Conservation (phyloP, 805 yeast species). For the Yarrowia sp. region DNA sequence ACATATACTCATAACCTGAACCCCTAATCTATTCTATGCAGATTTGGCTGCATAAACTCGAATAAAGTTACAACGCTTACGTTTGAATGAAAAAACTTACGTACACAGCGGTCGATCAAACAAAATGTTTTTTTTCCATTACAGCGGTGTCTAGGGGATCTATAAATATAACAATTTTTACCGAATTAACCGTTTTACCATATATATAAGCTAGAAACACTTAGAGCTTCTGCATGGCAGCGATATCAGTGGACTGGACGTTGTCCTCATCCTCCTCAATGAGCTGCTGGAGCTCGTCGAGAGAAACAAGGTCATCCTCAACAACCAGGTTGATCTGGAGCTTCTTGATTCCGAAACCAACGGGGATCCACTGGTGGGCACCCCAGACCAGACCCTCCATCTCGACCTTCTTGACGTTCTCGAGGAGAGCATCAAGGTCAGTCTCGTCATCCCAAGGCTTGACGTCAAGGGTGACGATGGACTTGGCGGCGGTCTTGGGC, state of each 20-base stretch:
- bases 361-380: conserved; percentile 92
- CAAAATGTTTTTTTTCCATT: too few species aligned
- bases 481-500: conserved; percentile 98
- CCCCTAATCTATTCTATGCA: too few species aligned
- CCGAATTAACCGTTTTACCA: conserved; percentile 25
- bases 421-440: conserved; percentile 81
- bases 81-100: too few species aligned
- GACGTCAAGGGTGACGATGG: conserved; percentile 92
- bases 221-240: conserved; percentile 98
- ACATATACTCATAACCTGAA: too few species aligned
- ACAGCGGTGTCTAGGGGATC: too few species aligned
- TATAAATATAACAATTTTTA: conserved; percentile 1
- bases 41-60: too few species aligned
- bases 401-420: conserved; percentile 78
- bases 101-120: too few species aligned
- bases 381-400: conserved; percentile 98
- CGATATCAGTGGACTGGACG: conserved; percentile 98
- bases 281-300: conserved; percentile 72
- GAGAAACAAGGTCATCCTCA: conserved; percentile 93
- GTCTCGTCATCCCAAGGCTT: conserved; percentile 99
- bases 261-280: conserved; percentile 96
- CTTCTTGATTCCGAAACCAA: conserved; percentile 99
- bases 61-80: too few species aligned
- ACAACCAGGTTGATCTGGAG: conserved; percentile 97
- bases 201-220: conserved; percentile 29